Conservation (phyloP, 441 rosid species). For the Pelargonium cotyledonis region DNA sequence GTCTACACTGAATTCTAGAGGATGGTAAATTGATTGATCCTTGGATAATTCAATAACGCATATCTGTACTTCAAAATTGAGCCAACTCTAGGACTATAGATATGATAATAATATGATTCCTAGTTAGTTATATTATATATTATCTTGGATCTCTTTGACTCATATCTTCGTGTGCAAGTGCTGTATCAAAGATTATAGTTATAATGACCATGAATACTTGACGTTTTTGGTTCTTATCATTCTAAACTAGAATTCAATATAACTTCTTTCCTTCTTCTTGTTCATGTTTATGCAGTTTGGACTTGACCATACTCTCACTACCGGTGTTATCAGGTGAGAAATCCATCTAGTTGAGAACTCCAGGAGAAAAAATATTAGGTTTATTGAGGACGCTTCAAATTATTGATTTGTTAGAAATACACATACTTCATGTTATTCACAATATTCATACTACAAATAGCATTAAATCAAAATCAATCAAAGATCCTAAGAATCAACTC, state of each 20-base stretch:
- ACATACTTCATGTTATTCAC: background rate
- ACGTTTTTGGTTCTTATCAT: background rate
- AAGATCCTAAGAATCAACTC: no score
- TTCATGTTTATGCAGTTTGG: conserved; percentile 64
- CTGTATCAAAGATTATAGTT: background rate
- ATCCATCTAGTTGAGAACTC: background rate
- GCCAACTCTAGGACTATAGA: background rate
- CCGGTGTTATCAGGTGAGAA: conserved; percentile 86
- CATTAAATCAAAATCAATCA: no score
- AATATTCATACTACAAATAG: no score
- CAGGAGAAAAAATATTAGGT: background rate
- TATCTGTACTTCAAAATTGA: background rate
- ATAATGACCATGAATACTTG: background rate
- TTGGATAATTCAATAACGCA: background rate
- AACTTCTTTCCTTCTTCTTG: conserved; percentile 1
- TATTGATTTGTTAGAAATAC: background rate
- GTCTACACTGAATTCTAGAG: background rate
- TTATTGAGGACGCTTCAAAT: background rate
- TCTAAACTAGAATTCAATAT: background rate
- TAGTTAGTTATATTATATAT: background rate
- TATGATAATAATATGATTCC: background rate
- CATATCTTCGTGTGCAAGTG: background rate
- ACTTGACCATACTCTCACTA: conserved; percentile 92
- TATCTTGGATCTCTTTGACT: background rate
- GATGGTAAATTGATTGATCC: background rate